Evolutionary conservation across 148 eudicot genomes (phyloP), one percentile per base, ranked within the genome.

Genomic region (Chenopodium album): DNA sequence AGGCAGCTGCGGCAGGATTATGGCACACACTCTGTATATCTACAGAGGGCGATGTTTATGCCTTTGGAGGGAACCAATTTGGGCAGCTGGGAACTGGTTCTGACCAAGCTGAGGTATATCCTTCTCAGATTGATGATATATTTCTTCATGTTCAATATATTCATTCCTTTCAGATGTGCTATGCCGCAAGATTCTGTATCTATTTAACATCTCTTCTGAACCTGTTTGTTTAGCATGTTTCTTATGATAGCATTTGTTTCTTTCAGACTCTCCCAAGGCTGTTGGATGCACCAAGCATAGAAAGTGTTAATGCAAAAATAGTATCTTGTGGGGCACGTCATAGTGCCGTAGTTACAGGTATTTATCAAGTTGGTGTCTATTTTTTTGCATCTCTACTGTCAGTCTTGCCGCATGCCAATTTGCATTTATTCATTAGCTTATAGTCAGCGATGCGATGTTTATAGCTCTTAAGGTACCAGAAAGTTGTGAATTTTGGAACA

Each of bases 251-350:
- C 16, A 31, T 14, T 44, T 67, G 20, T 26, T 68, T 76, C 59
- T 59, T 69, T 54, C 90, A 96, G 99, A 91, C 94, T 71, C 85
- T 94, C 76, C 99, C 99, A 17, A 88, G 94, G 85, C 89, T 91
- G 65, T 83, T 96, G 82, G 98, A 96, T 80, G 93, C 98, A 71
- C 89, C 99, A 16, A 85, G 90, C 82, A 67, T 94, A 79, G 98
- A 96, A 78, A 90, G 90, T 67, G 84, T 81, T 41, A 85, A 89
- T 77, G 95, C 90, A n/a, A 90, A 85, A 83, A 77, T 82, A 3
- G 87, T 96, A 73, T 96, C 99, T 66, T 96, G 98, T 52, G 99
- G 99, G 73, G 99, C 99, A 73, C 97, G 99, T 56, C 99, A 96
- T 81, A 92, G 91, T 88, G 95, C 99, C 69, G 83, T 94, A 31